Conservation (phyloP, 805 yeast genomes). For the Ascoidea tarda region DNA sequence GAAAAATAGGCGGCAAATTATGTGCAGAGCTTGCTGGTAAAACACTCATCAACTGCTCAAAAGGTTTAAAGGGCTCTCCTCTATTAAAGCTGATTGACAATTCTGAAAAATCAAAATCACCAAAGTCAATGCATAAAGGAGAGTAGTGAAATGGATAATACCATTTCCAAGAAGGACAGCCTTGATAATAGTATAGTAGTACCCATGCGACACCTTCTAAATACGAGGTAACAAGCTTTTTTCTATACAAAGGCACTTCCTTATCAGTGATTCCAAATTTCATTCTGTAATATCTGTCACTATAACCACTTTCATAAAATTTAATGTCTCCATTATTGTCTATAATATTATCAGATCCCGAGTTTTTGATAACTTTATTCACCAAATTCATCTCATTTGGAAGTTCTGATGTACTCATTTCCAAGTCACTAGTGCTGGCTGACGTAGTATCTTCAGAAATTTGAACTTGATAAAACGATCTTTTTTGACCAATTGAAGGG, state of each 20-base stretch:
- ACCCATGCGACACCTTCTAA: constrained; percentile 98
- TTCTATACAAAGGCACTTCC: constrained; percentile 40
- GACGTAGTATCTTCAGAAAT: constrained; percentile 6
- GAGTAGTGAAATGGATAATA: constrained; percentile 95
- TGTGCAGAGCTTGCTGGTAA: constrained; percentile 90
- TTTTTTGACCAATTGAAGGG: constrained; percentile 12
- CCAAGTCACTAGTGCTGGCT: constrained; percentile 10
- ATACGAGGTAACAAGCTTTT: constrained; percentile 54
- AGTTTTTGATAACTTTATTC: constrained; percentile 9
- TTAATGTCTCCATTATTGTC: constrained; percentile 35
- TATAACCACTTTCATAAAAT: constrained; percentile 81
- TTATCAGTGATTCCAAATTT: constrained; percentile 52
- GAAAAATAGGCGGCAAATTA: constrained; percentile 67
- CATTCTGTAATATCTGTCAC: constrained; percentile 60
- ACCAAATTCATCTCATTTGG: constrained; percentile 9
- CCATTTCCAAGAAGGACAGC: constrained; percentile 99
- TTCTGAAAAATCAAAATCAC: constrained; percentile 26
- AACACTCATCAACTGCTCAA: constrained; percentile 89
- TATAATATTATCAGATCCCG: constrained; percentile 7
- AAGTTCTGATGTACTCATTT: constrained; percentile 13
- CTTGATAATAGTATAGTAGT: constrained; percentile 84
- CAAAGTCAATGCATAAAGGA: constrained; percentile 88
- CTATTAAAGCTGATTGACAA: constrained; percentile 41
- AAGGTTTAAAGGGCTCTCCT: constrained; percentile 81
- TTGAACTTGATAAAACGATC: constrained; percentile 7